Percentiles rank a stretch among this genome's conserved stretches.
Conservation (phyloP, 2,329 filamentous ascomycete genomes). For the Cladosporium sp. region DNA sequence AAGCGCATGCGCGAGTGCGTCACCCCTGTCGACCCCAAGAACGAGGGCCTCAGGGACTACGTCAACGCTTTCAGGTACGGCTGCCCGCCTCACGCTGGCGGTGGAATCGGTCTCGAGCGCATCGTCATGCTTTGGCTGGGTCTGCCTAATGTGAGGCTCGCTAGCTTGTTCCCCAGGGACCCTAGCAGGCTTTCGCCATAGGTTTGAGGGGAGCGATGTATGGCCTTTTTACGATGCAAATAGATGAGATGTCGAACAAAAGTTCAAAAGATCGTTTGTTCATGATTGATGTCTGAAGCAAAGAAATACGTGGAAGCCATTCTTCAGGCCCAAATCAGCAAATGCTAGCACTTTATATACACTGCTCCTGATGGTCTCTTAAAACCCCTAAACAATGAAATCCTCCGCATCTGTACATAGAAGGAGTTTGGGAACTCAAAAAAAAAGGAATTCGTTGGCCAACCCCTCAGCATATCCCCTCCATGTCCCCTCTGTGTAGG, state of each 20-base stretch:
- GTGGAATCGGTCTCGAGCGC: constrained; percentile 65
- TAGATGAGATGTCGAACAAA: constrained; percentile 3
- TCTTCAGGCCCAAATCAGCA: no score
- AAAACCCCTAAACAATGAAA: no score
- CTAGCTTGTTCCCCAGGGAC: constrained; percentile 64
- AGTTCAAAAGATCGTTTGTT: background rate
- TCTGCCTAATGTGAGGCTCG: constrained; percentile 62
- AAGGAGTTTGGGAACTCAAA: background rate
- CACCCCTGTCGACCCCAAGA: constrained; percentile 56
- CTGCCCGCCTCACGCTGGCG: constrained; percentile 64
- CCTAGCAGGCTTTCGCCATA: constrained; percentile 56
- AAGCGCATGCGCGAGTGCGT: constrained; percentile 60
- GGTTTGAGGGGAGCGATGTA: background rate
- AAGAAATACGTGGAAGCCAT: no score
- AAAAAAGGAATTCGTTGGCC: background rate
- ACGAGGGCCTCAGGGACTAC: constrained; percentile 63
- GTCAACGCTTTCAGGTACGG: constrained; percentile 65
- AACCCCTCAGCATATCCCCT: background rate
- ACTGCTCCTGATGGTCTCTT: no score
- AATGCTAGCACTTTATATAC: no score
- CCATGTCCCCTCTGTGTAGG: background rate
- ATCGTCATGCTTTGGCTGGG: constrained; percentile 69
- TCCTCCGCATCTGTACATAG: background rate
- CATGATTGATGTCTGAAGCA: background rate
- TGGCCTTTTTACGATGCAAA: background rate